Evolutionary conservation across 257 asterid genomes (phyloP), one percentile per base, ranked within the genome.

Genomic region (Solanum peruvianum): DNA sequence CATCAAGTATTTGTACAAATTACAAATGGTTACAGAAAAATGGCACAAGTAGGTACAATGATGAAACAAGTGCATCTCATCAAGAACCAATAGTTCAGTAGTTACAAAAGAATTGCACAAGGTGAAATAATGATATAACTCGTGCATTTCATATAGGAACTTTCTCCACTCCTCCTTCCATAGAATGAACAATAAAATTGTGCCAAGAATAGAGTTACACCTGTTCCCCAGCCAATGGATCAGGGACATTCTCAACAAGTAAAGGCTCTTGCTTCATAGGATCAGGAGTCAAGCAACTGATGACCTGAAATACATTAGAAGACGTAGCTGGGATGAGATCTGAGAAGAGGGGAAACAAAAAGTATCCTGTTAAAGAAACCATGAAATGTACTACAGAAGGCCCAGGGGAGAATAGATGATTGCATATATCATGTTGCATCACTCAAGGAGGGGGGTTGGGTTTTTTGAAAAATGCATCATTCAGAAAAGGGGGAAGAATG

Each of bases 181-280:
- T 16, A 49, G 44, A 29, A 33, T 49, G 45, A 49, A 81, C 20
- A 1, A 49, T 49, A 81, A 49, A 81, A 49, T 15, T 31, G 45
- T 31, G 21, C 67, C n/a, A 81, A 18, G 44, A 81, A 52, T 44
- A 64, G 49, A 81, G 23, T 45, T 64, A 25, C 86, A 97, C 99
- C 99, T 97, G 99, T 87, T 97, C 99, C 87, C 99, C 99, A 14
- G 99, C 96, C 96, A 96, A 89, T 31, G 91, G 90, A 93, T 97
- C 99, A 67, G 96, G 97, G 41, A 92, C 86, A 86, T 97, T 97
- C 92, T 97, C 98, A 82, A 93, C 92, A 67, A 94, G 90, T 66
- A 96, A 93, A 84, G 94, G 90, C 89, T 97, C 98, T 91, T 96
- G 98, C 89, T 94, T 96, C 96, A 94, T 45, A n/a, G 98, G 98